Conservation (phyloP, 2,329 filamentous ascomycete genomes). For the Anisogramma anomala region DNA sequence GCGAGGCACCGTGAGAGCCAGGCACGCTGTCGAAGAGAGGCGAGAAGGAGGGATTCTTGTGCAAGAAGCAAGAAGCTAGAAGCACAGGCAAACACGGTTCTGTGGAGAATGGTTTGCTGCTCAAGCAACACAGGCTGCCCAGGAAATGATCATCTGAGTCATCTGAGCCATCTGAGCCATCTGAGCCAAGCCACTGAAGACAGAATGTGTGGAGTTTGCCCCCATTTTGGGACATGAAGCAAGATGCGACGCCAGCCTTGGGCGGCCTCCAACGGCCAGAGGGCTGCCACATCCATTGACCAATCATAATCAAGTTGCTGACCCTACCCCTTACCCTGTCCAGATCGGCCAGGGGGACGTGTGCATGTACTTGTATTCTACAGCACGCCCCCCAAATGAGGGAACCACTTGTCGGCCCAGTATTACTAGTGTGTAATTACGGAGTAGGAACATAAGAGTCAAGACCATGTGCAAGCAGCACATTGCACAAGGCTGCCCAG, state of each 20-base stretch:
- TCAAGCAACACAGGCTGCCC: not conserved
- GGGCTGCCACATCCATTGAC: constrained; percentile 6
- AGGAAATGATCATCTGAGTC: too few species aligned
- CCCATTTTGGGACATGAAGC: constrained; percentile 13
- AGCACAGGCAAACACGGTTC: not conserved
- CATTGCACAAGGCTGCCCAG: too few species aligned
- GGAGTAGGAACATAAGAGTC: too few species aligned
- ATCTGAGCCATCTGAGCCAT: too few species aligned
- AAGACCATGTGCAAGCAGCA: too few species aligned
- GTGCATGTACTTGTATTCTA: constrained; percentile 8
- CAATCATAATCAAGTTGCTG: too few species aligned
- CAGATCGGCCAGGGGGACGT: not conserved
- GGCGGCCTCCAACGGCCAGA: constrained; percentile 6
- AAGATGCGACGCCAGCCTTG: too few species aligned
- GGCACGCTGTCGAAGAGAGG: not conserved
- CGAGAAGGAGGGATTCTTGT: too few species aligned
- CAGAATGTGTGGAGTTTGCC: constrained; percentile 7
- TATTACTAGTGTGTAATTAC: too few species aligned
- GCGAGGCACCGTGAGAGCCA: not conserved
- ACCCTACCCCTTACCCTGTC: constrained; percentile 5
- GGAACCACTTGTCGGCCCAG: constrained; percentile 13
- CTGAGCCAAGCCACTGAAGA: not conserved
- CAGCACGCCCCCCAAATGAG: constrained; percentile 10
- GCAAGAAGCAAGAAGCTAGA: too few species aligned
- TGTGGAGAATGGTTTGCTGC: not conserved